Percentiles rank a stretch among this genome's conserved stretches.
Evolutionary conservation across 768 basidiomycete genomes (phyloP).

Genomic region (Tylopilus subfusipes): DNA sequence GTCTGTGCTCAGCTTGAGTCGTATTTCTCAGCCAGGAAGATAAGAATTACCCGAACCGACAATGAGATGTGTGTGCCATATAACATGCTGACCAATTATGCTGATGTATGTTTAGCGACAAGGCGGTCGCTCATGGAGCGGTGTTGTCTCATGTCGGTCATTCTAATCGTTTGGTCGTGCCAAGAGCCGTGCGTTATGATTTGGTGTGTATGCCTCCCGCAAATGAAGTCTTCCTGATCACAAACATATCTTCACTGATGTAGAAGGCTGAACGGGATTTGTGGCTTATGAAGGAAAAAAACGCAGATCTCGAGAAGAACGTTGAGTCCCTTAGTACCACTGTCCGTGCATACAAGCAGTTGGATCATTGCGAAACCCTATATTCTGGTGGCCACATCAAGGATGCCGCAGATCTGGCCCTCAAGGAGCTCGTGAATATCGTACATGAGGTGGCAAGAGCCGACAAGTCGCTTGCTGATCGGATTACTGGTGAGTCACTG

Average conservation of each 20-base stretch:
- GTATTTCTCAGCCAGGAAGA: background rate
- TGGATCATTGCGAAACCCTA: background rate
- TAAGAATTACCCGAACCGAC: no score
- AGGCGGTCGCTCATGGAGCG: no score
- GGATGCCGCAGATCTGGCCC: background rate
- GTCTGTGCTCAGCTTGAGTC: no score
- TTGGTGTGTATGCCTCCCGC: background rate
- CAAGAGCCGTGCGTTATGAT: background rate
- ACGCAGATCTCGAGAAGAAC: no score
- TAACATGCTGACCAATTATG: no score
- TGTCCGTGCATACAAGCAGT: background rate
- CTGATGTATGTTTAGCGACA: no score
- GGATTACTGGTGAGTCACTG: background rate
- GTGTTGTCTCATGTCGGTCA: no score
- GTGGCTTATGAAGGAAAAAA: background rate
- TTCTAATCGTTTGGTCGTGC: background rate
- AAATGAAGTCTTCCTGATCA: background rate
- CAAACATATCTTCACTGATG: background rate
- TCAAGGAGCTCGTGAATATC: background rate
- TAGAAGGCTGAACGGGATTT: background rate
- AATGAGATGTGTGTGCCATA: no score
- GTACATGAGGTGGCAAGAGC: background rate
- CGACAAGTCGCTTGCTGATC: background rate
- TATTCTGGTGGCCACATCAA: background rate
- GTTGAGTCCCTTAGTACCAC: background rate